These are phyloP conservation scores for Syzygium aromaticum DNA, from an alignment of 345 rosid genomes.

Conservation along the genomic window DNA sequence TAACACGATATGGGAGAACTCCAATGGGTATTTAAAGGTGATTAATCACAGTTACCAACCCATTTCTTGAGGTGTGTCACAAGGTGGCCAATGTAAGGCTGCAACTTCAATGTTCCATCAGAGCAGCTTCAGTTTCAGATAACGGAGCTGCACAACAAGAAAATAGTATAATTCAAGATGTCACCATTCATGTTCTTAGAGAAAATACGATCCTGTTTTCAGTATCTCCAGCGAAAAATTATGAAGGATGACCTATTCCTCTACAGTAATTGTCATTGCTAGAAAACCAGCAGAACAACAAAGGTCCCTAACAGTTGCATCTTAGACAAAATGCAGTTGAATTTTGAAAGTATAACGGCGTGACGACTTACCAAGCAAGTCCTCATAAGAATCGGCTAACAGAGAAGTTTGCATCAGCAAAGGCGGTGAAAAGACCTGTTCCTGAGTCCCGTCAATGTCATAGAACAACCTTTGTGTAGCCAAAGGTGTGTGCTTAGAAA, in stretches of 20 bases:
- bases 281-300: not conserved
- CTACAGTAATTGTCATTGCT: not conserved
- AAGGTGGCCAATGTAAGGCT: not conserved
- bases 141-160: conserved; percentile 5
- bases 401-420: conserved; percentile 69
- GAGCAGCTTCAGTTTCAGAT: conserved; percentile 13
- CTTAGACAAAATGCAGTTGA: not conserved
- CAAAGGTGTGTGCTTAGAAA: conserved; percentile 47
- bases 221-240: not conserved
- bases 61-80: not conserved
- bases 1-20: not conserved
- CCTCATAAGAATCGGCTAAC: conserved; percentile 73
- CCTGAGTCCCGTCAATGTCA: conserved; percentile 55
- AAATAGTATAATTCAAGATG: not conserved
- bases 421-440: conserved; percentile 90
- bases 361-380: conserved; percentile 69
- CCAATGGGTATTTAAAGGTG: not conserved
- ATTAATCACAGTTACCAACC: not conserved
- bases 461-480: conserved; percentile 48
- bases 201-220: not conserved
- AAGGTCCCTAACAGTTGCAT: not conserved
- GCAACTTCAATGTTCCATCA: conserved; percentile 9
- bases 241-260: not conserved
- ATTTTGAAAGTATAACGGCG: not conserved
- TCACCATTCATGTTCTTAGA: not conserved